Percentiles rank a stretch among this genome's conserved stretches.
Conservation (phyloP, 2,329 filamentous ascomycete species). For the Fusarium sp. region DNA sequence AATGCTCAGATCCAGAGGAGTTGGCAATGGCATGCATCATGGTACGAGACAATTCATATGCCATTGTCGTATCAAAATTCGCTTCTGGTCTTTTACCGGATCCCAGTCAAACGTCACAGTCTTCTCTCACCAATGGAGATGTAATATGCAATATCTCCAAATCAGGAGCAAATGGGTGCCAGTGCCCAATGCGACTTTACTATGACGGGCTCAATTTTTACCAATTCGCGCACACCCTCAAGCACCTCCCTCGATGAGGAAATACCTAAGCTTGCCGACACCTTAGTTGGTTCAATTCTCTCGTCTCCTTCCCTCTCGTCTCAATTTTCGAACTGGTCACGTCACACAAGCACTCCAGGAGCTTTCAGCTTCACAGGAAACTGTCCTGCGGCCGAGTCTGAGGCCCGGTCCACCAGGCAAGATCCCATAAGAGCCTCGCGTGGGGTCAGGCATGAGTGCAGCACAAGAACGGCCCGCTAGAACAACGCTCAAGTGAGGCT, state of each 20-base stretch:
- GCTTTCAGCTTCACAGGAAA: constrained; percentile 32
- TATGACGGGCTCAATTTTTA: constrained; percentile 6
- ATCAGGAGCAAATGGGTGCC: constrained; percentile 8
- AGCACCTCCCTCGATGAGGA: constrained; percentile 29
- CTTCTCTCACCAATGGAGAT: constrained; percentile 16
- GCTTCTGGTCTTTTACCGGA: not conserved
- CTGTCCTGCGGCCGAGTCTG: constrained; percentile 16
- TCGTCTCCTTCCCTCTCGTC: constrained; percentile 26
- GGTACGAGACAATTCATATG: not conserved
- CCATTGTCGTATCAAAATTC: constrained; percentile 27
- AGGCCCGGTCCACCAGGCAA: constrained; percentile 36
- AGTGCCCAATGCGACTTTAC: constrained; percentile 30
- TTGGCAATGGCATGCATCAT: constrained; percentile 3
- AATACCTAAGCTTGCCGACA: constrained; percentile 15
- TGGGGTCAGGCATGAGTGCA: constrained; percentile 47
- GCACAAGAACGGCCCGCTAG: constrained; percentile 30
- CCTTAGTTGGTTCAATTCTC: constrained; percentile 5
- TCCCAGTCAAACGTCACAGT: constrained; percentile 2
- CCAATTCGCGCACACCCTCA: constrained; percentile 24
- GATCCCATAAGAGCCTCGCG: constrained; percentile 30
- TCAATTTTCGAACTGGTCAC: constrained; percentile 17
- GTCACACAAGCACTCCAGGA: constrained; percentile 25
- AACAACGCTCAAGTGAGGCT: constrained; percentile 39
- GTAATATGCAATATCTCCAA: constrained; percentile 4
- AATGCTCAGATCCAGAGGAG: not conserved